phyloP scores from a whole-genome alignment of 1,284 basidiomycete genomes.

The Cutaneotrichosporon sp. region DNA sequence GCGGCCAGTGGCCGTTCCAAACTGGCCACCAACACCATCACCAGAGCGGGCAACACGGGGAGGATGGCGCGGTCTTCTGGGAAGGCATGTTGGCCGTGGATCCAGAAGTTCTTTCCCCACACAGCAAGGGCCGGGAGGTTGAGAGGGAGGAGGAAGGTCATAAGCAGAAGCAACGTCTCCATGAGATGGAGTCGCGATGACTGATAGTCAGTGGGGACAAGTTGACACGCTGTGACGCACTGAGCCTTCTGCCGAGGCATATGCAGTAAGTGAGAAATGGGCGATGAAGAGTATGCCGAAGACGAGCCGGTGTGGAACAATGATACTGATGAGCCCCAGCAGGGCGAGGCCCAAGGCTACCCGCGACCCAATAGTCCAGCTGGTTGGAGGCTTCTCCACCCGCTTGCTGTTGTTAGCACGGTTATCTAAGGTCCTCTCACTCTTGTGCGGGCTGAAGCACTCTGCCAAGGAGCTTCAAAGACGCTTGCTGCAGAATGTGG shows the following conservation, averaged over 20 bases:
- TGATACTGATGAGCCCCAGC: neutral
- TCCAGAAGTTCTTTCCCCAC: constrained; percentile 74
- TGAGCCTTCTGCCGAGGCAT: neutral
- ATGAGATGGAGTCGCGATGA: constrained; percentile 46
- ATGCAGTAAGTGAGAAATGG: constrained; percentile 57
- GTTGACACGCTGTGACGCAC: neutral
- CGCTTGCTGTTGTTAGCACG: neutral
- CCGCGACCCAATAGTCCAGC: neutral
- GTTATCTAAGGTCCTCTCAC: neutral
- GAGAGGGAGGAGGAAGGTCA: constrained; percentile 76
- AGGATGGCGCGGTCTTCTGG: constrained; percentile 31
- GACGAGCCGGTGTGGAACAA: constrained; percentile 84
- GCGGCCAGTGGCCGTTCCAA: constrained; percentile 51
- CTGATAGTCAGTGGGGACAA: constrained; percentile 7
- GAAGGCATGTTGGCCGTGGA: constrained; percentile 28
- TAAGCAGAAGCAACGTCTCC: constrained; percentile 59
- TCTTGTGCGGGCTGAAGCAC: neutral
- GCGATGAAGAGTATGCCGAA: constrained; percentile 78
- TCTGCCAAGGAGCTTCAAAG: neutral
- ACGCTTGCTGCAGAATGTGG: neutral
- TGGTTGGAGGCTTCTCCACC: neutral
- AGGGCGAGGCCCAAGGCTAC: neutral
- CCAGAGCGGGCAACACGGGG: constrained; percentile 25
- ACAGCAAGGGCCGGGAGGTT: constrained; percentile 78
- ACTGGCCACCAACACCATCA: constrained; percentile 56